A percentile compares a stretch with the other conserved stretches of the same genome.
phyloP scores from a whole-genome alignment of 148 eudicot species.

The Polygonum aviculare region DNA sequence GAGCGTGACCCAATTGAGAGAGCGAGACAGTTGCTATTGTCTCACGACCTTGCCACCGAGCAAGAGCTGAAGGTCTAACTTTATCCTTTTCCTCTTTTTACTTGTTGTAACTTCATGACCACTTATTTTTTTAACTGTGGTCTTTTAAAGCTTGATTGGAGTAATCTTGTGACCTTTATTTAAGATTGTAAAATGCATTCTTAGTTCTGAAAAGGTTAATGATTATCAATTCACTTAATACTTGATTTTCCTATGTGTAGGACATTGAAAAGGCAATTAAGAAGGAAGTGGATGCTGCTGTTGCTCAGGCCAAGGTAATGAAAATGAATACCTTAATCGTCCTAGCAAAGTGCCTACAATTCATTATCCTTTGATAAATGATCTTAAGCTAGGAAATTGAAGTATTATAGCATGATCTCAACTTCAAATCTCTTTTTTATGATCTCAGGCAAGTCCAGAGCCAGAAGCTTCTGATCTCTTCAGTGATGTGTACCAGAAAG shows the following conservation, averaged over 20 bases:
- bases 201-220: background rate
- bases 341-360: background rate
- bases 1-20: constrained; percentile 98
- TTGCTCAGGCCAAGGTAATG: constrained; percentile 46
- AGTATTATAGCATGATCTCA: background rate
- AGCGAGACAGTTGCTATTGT: constrained; percentile 53
- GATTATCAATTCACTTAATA: background rate
- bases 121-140: background rate
- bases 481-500: constrained; percentile 72
- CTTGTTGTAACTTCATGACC: background rate
- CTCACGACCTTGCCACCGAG: constrained; percentile 77
- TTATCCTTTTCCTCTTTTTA: background rate
- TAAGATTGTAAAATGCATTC: background rate
- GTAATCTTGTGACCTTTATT: background rate
- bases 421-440: background rate
- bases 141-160: background rate
- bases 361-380: background rate
- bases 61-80: constrained; percentile 72
- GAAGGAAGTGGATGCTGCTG: constrained; percentile 46
- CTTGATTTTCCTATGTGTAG: constrained; percentile 15
- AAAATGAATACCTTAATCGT: background rate
- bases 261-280: constrained; percentile 42
- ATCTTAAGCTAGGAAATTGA: background rate
- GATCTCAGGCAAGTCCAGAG: constrained; percentile 75
- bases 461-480: constrained; percentile 77